A percentile compares a stretch with the other conserved stretches of the same genome.
These are phyloP conservation scores for Syncephalastrum sp. DNA, from an alignment of 371 early-diverging fungal species.

Conservation along the genomic window DNA sequence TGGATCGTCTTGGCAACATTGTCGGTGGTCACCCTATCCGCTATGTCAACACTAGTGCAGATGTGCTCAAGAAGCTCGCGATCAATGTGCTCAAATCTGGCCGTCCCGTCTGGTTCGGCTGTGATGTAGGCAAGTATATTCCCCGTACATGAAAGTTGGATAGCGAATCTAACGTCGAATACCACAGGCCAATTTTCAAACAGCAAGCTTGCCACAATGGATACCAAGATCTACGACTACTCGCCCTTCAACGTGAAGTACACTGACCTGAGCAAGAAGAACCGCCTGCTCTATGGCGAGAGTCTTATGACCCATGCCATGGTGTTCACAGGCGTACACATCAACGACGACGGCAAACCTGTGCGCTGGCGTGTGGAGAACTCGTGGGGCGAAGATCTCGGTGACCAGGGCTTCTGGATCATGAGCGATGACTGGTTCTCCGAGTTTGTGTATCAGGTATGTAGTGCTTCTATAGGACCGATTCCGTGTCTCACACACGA, in stretches of 20 bases:
- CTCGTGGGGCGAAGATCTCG: slow-evolving; percentile 70
- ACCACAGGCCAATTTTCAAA: slow-evolving; percentile 38
- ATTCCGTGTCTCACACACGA: background rate
- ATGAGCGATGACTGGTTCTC: slow-evolving; percentile 85
- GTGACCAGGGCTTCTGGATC: slow-evolving; percentile 75
- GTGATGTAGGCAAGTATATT: slow-evolving; percentile 71
- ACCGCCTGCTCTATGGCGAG: slow-evolving; percentile 74
- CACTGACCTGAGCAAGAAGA: slow-evolving; percentile 60
- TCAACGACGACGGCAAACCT: slow-evolving; percentile 58
- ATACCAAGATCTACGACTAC: slow-evolving; percentile 67
- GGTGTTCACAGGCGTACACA: slow-evolving; percentile 80
- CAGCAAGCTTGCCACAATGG: slow-evolving; percentile 60
- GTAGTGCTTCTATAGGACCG: background rate
- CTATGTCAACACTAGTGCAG: slow-evolving; percentile 65
- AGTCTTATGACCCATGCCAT: slow-evolving; percentile 84
- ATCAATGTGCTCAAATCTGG: slow-evolving; percentile 59
- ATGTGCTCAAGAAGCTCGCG: slow-evolving; percentile 62
- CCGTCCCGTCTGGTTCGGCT: slow-evolving; percentile 82
- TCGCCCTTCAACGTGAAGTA: slow-evolving; percentile 68
- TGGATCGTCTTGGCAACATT: slow-evolving; percentile 75
- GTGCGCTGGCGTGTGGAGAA: slow-evolving; percentile 84
- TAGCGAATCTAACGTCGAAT: background rate
- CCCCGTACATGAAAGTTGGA: background rate
- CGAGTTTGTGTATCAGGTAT: slow-evolving; percentile 75
- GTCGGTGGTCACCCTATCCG: slow-evolving; percentile 65